Evolutionary conservation across 2,329 filamentous ascomycete genomes (phyloP).

Genomic region (Scopulariopsis brevicaulis): DNA sequence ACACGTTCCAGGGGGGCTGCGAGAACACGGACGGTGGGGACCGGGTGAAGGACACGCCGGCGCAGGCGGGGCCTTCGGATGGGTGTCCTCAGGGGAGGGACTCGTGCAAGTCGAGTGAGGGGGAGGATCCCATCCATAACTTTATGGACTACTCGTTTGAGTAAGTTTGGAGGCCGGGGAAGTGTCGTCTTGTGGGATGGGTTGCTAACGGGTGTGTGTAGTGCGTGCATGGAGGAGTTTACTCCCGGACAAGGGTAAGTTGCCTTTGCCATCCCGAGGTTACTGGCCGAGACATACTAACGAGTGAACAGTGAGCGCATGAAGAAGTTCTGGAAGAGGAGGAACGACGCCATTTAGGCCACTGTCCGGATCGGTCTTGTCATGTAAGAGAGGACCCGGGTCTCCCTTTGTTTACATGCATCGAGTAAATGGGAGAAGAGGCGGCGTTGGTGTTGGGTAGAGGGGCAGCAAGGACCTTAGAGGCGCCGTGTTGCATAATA

Average conservation of each 20-base stretch:
- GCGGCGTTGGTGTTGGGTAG: too few species aligned
- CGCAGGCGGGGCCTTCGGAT: slow-evolving; percentile 16
- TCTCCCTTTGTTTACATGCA: too few species aligned
- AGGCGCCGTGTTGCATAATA: too few species aligned
- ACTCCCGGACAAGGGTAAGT: slow-evolving; percentile 21
- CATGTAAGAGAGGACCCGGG: slow-evolving; percentile 10
- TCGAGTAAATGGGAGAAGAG: too few species aligned
- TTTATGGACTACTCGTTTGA: slow-evolving; percentile 22
- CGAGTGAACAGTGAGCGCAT: slow-evolving; percentile 16
- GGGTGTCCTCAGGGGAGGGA: slow-evolving; percentile 23
- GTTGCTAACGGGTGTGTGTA: slow-evolving; percentile 10
- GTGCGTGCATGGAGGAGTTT: slow-evolving; percentile 28
- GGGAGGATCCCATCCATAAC: slow-evolving; percentile 16
- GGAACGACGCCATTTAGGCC: not conserved
- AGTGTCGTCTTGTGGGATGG: too few species aligned
- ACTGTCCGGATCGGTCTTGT: not conserved
- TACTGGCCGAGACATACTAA: not conserved
- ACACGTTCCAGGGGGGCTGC: slow-evolving; percentile 26
- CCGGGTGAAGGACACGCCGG: slow-evolving; percentile 26
- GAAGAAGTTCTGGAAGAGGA: slow-evolving; percentile 4
- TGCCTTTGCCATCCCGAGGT: not conserved
- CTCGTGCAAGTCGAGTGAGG: slow-evolving; percentile 11
- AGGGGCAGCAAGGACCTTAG: too few species aligned
- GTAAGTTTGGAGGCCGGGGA: slow-evolving; percentile 9
- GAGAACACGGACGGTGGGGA: slow-evolving; percentile 18